Base-by-base conservation (phyloP, 768 basidiomycete species). In the Lactarius hatsudake region DNA sequence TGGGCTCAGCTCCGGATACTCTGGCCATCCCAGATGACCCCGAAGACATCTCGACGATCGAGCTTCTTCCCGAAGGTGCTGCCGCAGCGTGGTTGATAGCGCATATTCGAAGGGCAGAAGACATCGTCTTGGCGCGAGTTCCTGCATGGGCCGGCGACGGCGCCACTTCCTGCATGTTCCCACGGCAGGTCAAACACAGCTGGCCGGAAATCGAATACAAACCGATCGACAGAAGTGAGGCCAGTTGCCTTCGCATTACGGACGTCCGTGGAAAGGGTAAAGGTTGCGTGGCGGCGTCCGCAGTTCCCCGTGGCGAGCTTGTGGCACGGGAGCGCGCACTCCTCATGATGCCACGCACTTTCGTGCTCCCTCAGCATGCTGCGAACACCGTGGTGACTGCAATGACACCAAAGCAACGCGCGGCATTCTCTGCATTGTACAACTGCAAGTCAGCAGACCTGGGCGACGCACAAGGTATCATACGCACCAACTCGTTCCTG, bases 311-410 rank as follows among this genome's bases (percentile, higher is more conserved):
- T 5, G 77, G 76, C 58, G 77, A 80, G 13, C 65, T 76, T 20
- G 75, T 81, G 58, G 68, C 78, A 5, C 69, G 66, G n/a, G 80
- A 82, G 59, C 76, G 79, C 3, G 78, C 79, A 0, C 71, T 81
- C 38, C 67, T 80, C 38, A 64, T 81, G 7, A 43, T 63, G 64
- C 59, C 56, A 51, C 56, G 18, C 4, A 61, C 65, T 53, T 64
- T 43, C 10, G 2, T 28, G 12, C 9, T 15, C 42, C 55, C 62
- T 32, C 12, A 5, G 34, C 38, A 18, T 5, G 7, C 54, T 32
- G 43, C 56, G 6, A 23, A 10, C 17, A 15, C n/a, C 13, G 32
- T 54, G n/a, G 55, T 32, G n/a, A 5, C 7, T 9, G 18, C 30
- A 2, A 59, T 68, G 66, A n/a, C 30, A 15, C 59, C 40, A 1